A percentile compares a stretch with the other conserved stretches of the same genome.
phyloP scores from a whole-genome alignment of 768 basidiomycete species.

The Saitozyma podzolica region DNA sequence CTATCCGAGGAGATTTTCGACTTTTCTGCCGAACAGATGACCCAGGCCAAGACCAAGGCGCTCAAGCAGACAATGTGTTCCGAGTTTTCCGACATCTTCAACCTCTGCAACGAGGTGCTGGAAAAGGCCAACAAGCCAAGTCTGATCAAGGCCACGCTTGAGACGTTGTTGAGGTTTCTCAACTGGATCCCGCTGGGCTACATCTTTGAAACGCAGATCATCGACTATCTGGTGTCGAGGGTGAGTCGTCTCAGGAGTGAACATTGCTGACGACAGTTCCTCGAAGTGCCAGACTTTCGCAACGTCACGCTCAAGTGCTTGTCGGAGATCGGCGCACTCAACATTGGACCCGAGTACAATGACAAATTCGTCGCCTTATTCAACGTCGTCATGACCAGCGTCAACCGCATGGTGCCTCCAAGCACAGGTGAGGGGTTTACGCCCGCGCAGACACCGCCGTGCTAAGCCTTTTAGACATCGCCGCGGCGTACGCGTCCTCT shows the following conservation, averaged over 20 bases:
- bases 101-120: constrained; percentile 91
- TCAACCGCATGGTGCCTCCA: constrained; percentile 96
- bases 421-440: constrained; percentile 62
- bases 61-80: constrained; percentile 98
- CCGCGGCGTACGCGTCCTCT: constrained; percentile 83
- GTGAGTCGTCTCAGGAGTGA: constrained; percentile 59
- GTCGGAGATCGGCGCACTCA: constrained; percentile 91
- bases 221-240: constrained; percentile 85
- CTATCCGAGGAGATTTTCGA: constrained; percentile 99
- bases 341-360: constrained; percentile 95
- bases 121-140: constrained; percentile 96
- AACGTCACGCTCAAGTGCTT: constrained; percentile 96
- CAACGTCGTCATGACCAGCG: constrained; percentile 95
- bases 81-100: constrained; percentile 96
- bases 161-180: constrained; percentile 90
- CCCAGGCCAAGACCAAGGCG: constrained; percentile 93
- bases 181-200: constrained; percentile 99
- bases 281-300: constrained; percentile 94
- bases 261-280: constrained; percentile 63
- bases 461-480: constrained; percentile 61
- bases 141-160: constrained; percentile 88
- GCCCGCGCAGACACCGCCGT: background rate
- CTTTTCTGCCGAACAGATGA: constrained; percentile 98
- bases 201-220: constrained; percentile 97
- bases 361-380: constrained; percentile 96